phyloP scores from a whole-genome alignment of 164 flowering plant genomes.

The Paratinospora sagittata region DNA sequence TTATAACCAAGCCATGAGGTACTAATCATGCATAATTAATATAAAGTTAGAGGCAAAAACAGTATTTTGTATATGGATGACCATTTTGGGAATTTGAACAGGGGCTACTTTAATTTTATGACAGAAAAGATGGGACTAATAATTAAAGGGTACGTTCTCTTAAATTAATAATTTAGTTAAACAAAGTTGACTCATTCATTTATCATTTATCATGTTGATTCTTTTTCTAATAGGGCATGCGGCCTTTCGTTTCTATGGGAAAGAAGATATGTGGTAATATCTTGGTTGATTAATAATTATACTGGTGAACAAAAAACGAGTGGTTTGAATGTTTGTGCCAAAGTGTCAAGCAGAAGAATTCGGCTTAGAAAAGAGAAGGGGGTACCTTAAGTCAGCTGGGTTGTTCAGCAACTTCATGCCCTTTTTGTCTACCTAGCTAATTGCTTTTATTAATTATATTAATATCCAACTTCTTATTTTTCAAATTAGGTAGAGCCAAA shows the following conservation, averaged over 20 bases:
- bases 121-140: background rate
- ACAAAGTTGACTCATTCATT: background rate
- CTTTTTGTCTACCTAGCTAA: background rate
- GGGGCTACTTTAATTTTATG: background rate
- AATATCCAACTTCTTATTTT: too few species aligned
- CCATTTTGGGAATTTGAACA: background rate
- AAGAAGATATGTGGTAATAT: background rate
- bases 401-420: slow-evolving; percentile 1
- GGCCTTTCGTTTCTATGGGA: background rate
- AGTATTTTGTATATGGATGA: background rate
- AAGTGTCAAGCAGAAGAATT: background rate
- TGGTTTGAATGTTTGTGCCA: background rate
- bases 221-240: background rate
- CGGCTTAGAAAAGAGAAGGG: background rate
- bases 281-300: background rate
- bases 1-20: too few species aligned
- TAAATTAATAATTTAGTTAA: background rate
- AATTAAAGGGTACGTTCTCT: background rate
- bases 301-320: background rate
- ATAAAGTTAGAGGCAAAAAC: too few species aligned
- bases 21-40: too few species aligned
- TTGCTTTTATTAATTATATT: background rate
- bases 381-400: slow-evolving; percentile 1
- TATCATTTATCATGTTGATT: background rate
- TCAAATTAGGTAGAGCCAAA: background rate